Percentiles rank a stretch among this genome's conserved stretches.
These are phyloP conservation scores for Psilocybe azurescens DNA, from an alignment of 768 basidiomycete genomes.

Conservation along the genomic window DNA sequence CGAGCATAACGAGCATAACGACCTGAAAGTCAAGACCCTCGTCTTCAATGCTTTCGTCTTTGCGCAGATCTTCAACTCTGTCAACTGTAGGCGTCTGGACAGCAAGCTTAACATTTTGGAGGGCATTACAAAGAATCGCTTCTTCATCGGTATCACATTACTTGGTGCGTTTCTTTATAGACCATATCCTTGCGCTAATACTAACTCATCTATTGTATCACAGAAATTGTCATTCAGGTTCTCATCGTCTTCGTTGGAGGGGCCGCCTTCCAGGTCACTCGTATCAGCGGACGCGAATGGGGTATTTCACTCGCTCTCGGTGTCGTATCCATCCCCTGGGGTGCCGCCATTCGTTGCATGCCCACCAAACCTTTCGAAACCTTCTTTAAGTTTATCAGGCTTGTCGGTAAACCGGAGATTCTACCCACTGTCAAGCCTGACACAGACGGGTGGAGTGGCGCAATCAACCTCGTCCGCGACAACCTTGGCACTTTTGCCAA, in stretches of 20 bases:
- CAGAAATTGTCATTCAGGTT: slow-evolving; percentile 87
- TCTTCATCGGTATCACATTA: slow-evolving; percentile 83
- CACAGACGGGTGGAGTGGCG: slow-evolving; percentile 73
- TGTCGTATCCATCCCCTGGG: slow-evolving; percentile 86
- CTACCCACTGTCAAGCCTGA: slow-evolving; percentile 71
- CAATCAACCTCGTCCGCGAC: slow-evolving; percentile 83
- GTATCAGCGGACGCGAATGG: slow-evolving; percentile 86
- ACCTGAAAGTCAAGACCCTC: slow-evolving; percentile 73
- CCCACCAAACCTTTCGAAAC: slow-evolving; percentile 83
- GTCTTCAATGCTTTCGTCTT: slow-evolving; percentile 99
- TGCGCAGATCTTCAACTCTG: slow-evolving; percentile 94
- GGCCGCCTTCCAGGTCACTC: slow-evolving; percentile 88
- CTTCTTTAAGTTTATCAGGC: slow-evolving; percentile 47
- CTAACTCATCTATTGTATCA: slow-evolving; percentile 10
- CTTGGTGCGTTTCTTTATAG: slow-evolving; percentile 63
- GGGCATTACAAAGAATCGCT: slow-evolving; percentile 78
- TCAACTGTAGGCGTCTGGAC: slow-evolving; percentile 91
- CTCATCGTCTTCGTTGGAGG: slow-evolving; percentile 92
- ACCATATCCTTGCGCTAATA: background rate
- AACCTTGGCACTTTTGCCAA: slow-evolving; percentile 84
- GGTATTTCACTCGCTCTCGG: slow-evolving; percentile 91
- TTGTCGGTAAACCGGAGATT: slow-evolving; percentile 68
- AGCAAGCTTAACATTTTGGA: slow-evolving; percentile 88
- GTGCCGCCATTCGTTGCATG: slow-evolving; percentile 76
- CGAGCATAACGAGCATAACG: slow-evolving; percentile 40